Base-by-base conservation (phyloP, 2,329 filamentous ascomycete species). In the Colletotrichum agaves region DNA sequence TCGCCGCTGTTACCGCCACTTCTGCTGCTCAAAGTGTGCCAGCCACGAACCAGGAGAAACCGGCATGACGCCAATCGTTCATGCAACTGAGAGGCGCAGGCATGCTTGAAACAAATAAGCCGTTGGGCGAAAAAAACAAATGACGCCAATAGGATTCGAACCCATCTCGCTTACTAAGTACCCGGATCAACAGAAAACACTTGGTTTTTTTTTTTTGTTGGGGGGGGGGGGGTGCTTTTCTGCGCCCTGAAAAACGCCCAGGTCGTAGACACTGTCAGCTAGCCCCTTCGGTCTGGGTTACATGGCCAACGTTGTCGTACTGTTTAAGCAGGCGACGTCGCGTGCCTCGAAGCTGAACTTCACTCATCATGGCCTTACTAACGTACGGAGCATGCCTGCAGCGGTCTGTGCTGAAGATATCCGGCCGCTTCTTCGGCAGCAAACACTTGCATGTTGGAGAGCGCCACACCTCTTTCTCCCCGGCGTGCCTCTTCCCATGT, bases 41-140 rank as follows among this genome's bases (percentile, higher is more conserved):
- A 23, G 21, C 49, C 58, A 50, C 41, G 15, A 58, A 62, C 33
- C 12, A 50, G 49, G 21, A 62, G 49, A 66, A 66, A 66, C 63
- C 50, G 15, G 33, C 58, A 62, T 62, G 50, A 62, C 33, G 63
- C 58, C 49, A 41, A 35, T 58, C 59, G 19, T 63, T 63, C 52
- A 67, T 67, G 63, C 63, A 57, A 17, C 44, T 44, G 31, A 27
- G 59, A 67, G 59, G 63, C 50, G 63, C 63, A 67, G 63, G 44
- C 50, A 37, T 47, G 59, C 63, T 67, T 67, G 63, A 67, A 67
- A 67, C n/a, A n/a, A n/a, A n/a, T n/a, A n/a, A n/a, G n/a, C n/a
- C n/a, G n/a, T n/a, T n/a, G n/a, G n/a, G n/a, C n/a, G n/a, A n/a
- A n/a, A n/a, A n/a, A n/a, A n/a, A n/a, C n/a, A n/a, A n/a, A n/a